These are phyloP conservation scores for Cyberlindnera lachancei DNA, from an alignment of 805 yeast species.

Conservation along the genomic window DNA sequence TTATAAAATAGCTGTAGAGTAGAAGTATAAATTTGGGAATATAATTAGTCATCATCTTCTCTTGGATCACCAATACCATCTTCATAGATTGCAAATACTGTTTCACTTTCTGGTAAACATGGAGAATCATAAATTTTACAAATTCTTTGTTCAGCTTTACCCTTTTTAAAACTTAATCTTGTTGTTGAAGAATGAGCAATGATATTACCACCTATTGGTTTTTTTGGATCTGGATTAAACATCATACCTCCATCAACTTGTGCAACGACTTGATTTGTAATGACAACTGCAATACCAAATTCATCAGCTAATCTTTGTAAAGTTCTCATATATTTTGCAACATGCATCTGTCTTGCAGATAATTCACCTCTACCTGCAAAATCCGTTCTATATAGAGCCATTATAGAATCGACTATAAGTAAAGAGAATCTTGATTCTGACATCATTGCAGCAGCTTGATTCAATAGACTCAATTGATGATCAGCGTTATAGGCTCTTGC, in stretches of 20 bases:
- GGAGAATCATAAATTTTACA: slow-evolving; percentile 96
- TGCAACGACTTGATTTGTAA: slow-evolving; percentile 94
- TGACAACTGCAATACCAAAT: slow-evolving; percentile 94
- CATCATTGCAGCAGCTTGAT: slow-evolving; percentile 94
- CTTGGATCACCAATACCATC: slow-evolving; percentile 97
- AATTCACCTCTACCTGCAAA: slow-evolving; percentile 93
- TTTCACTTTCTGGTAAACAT: slow-evolving; percentile 91
- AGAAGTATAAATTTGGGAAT: too few relatives aligned
- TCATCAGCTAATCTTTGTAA: slow-evolving; percentile 93
- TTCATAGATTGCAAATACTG: slow-evolving; percentile 91
- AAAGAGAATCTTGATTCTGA: slow-evolving; percentile 85
- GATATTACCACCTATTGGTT: slow-evolving; percentile 97
- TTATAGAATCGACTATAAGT: slow-evolving; percentile 91
- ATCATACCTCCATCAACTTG: slow-evolving; percentile 85
- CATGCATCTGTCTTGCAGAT: slow-evolving; percentile 89
- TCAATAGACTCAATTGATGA: slow-evolving; percentile 81
- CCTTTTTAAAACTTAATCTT: slow-evolving; percentile 82
- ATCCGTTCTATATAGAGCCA: slow-evolving; percentile 95
- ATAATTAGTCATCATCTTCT: slow-evolving; percentile 33
- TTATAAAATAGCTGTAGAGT: not conserved
- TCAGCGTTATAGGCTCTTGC: slow-evolving; percentile 97
- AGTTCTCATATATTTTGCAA: slow-evolving; percentile 87
- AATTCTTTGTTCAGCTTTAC: slow-evolving; percentile 84
- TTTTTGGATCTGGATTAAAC: slow-evolving; percentile 93
- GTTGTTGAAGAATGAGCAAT: slow-evolving; percentile 97